These are phyloP conservation scores for Epichloe uncinata DNA, from an alignment of 2,329 filamentous ascomycete species.

Conservation along the genomic window DNA sequence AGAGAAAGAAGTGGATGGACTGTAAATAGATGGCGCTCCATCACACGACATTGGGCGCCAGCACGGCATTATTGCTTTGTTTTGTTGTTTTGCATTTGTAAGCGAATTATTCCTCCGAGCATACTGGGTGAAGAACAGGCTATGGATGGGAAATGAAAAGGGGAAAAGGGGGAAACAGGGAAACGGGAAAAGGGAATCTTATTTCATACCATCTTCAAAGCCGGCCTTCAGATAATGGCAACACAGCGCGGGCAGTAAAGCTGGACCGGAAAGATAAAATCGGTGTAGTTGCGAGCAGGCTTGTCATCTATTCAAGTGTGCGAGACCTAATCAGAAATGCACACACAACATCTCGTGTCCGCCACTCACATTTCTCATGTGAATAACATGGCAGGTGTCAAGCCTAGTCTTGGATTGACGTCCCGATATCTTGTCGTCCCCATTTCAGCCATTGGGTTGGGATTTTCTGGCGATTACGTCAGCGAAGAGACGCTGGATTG, in stretches of 20 bases:
- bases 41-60: too few relatives aligned
- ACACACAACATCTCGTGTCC: neutral
- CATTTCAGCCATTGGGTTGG: too few relatives aligned
- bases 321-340: neutral
- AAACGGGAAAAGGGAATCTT: too few relatives aligned
- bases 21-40: constrained; percentile 3
- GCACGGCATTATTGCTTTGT: neutral
- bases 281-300: neutral
- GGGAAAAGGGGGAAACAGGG: too few relatives aligned
- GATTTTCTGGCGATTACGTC: too few relatives aligned
- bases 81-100: neutral
- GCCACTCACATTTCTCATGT: too few relatives aligned
- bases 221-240: neutral
- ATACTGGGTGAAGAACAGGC: neutral
- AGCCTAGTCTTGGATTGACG: too few relatives aligned
- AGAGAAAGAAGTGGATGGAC: constrained; percentile 18
- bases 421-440: too few relatives aligned
- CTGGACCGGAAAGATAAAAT: neutral
- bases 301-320: neutral
- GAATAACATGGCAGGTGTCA: too few relatives aligned
- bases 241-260: neutral
- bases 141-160: neutral
- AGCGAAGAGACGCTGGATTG: too few relatives aligned
- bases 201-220: too few relatives aligned
- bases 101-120: neutral